Conservation (phyloP, 192 early-diverging fungal species). For the Lobulomyces angularis region DNA sequence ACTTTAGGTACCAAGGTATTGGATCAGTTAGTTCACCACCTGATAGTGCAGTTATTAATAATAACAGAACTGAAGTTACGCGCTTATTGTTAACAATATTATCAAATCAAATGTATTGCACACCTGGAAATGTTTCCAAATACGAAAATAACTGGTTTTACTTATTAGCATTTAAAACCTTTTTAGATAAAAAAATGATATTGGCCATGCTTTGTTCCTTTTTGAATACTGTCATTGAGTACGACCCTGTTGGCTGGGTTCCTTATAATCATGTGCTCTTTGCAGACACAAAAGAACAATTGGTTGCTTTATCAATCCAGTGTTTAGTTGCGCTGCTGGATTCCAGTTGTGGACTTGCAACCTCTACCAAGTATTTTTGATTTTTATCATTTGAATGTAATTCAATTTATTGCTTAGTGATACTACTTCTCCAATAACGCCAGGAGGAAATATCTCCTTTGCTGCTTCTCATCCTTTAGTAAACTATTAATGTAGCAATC, state of each 20-base stretch:
- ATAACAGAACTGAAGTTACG: slow-evolving; percentile 63
- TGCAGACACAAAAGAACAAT: slow-evolving; percentile 56
- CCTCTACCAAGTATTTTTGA: too few species aligned
- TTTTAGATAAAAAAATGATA: slow-evolving; percentile 54
- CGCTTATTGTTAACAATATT: slow-evolving; percentile 66
- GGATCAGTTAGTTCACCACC: slow-evolving; percentile 15
- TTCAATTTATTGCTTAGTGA: too few species aligned
- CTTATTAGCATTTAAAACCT: slow-evolving; percentile 32
- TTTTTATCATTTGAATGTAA: too few species aligned
- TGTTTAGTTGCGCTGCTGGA: slow-evolving; percentile 57
- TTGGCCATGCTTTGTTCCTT: slow-evolving; percentile 74
- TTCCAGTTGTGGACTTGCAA: too few species aligned
- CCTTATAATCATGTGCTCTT: slow-evolving; percentile 80
- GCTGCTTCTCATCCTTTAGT: too few species aligned
- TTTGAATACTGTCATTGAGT: slow-evolving; percentile 68
- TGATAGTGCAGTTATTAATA: slow-evolving; percentile 45
- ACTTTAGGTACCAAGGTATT: slow-evolving; percentile 20
- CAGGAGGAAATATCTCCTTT: too few species aligned
- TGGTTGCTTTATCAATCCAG: slow-evolving; percentile 62
- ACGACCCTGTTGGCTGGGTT: slow-evolving; percentile 76
- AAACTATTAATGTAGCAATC: too few species aligned
- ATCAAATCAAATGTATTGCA: slow-evolving; percentile 68
- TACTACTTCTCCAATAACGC: too few species aligned
- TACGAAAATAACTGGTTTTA: slow-evolving; percentile 46
- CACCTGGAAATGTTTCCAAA: slow-evolving; percentile 32